Conservation (phyloP, 805 yeast species). For the Candida loeiensis region DNA sequence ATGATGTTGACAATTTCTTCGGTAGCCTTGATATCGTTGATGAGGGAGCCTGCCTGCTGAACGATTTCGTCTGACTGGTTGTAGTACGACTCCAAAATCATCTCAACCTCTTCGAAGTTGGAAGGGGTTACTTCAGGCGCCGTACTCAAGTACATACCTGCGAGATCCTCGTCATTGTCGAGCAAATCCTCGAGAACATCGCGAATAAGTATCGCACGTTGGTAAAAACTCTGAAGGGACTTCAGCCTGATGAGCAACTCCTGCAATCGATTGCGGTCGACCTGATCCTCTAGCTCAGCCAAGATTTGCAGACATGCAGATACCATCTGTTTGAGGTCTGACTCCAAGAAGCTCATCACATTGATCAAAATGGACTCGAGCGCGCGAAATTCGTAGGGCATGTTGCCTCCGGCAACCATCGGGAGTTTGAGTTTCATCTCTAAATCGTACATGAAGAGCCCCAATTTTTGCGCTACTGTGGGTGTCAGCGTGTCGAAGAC, state of each 20-base stretch:
- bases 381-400: slow-evolving; percentile 72
- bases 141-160: slow-evolving; percentile 70
- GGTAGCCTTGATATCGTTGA: slow-evolving; percentile 81
- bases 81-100: slow-evolving; percentile 83
- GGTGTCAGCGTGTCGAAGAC: slow-evolving; percentile 76
- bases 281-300: slow-evolving; percentile 70
- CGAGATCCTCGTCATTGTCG: slow-evolving; percentile 83
- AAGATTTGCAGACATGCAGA: slow-evolving; percentile 60
- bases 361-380: slow-evolving; percentile 78
- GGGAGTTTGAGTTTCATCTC: slow-evolving; percentile 60
- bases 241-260: slow-evolving; percentile 73
- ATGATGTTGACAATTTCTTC: slow-evolving; percentile 92
- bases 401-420: slow-evolving; percentile 12
- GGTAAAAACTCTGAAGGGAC: slow-evolving; percentile 66
- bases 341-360: slow-evolving; percentile 74
- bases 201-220: slow-evolving; percentile 69
- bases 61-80: slow-evolving; percentile 91
- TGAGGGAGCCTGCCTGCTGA: slow-evolving; percentile 80
- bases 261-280: slow-evolving; percentile 70
- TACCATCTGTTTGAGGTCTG: slow-evolving; percentile 63
- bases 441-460: slow-evolving; percentile 80
- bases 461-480: slow-evolving; percentile 64
- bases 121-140: slow-evolving; percentile 20
- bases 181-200: slow-evolving; percentile 79
- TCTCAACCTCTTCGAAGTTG: slow-evolving; percentile 73